A percentile compares a stretch with the other conserved stretches of the same genome.
Evolutionary conservation across 1,139 yeast species (phyloP).

Genomic region (Debaryomyces coudertii): DNA sequence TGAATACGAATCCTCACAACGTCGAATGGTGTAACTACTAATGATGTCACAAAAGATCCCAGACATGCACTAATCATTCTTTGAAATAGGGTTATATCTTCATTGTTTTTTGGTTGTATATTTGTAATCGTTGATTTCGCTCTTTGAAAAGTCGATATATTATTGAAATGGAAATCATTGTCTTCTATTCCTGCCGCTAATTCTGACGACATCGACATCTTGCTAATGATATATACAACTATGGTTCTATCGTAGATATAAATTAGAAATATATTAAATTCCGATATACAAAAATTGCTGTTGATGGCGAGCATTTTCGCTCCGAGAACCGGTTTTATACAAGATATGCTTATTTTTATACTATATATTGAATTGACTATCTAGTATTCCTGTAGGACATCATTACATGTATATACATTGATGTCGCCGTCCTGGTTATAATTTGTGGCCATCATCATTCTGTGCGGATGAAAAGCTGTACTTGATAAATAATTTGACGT

Average conservation of each 20-base stretch:
- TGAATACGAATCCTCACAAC: constrained; percentile 90
- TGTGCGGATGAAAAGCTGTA: constrained; percentile 86
- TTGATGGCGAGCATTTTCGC: background rate
- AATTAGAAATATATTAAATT: background rate
- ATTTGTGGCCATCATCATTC: constrained; percentile 89
- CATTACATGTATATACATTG: constrained; percentile 57
- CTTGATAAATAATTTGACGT: constrained; percentile 62
- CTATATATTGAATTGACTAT: background rate
- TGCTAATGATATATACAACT: background rate
- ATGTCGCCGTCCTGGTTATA: constrained; percentile 80
- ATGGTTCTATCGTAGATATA: background rate
- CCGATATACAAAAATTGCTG: background rate
- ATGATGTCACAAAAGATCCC: constrained; percentile 86
- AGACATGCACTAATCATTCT: constrained; percentile 89
- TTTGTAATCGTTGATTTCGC: background rate
- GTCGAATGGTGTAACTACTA: constrained; percentile 90
- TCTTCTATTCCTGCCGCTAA: constrained; percentile 45
- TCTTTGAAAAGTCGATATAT: constrained; percentile 5
- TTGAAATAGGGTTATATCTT: constrained; percentile 54
- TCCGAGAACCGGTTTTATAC: constrained; percentile 10
- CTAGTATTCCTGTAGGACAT: constrained; percentile 43
- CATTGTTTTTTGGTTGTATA: constrained; percentile 7
- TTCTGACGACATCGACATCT: constrained; percentile 42
- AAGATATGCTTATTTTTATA: background rate
- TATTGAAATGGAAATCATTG: constrained; percentile 16